A percentile compares a stretch with the other conserved stretches of the same genome.
Evolutionary conservation across 225 moss, liverwort and hornwort genomes (phyloP).

Genomic region (Pseudoscleropodium purum): DNA sequence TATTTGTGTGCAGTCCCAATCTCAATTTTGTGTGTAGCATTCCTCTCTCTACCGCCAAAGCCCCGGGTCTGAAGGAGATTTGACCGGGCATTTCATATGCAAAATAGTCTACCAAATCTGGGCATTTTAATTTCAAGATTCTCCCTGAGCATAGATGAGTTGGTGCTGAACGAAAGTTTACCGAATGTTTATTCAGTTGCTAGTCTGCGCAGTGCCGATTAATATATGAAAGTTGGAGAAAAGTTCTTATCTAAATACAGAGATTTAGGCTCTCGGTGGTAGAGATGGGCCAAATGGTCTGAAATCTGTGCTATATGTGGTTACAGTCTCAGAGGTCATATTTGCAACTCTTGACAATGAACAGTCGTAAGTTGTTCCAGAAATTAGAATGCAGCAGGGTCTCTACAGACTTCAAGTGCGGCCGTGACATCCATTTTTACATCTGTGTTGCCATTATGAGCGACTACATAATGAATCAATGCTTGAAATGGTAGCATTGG

Average conservation of each 20-base stretch:
- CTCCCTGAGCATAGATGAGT: too few species aligned
- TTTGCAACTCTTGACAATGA: neutral
- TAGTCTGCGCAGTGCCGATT: neutral
- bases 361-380: neutral
- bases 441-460: neutral
- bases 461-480: neutral
- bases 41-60: neutral
- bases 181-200: neutral
- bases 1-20: neutral
- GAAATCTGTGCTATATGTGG: neutral
- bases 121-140: too few species aligned
- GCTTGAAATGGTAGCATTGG: neutral
- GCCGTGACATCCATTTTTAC: neutral
- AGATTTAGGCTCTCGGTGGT: neutral
- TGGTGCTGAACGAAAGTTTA: neutral
- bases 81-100: neutral
- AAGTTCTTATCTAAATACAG: neutral
- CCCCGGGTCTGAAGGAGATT: neutral
- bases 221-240: neutral
- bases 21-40: neutral
- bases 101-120: neutral
- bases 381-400: neutral
- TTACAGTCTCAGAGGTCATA: neutral
- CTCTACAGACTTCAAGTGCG: neutral
- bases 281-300: neutral